A percentile compares a stretch with the other conserved stretches of the same genome.
phyloP scores from a whole-genome alignment of 1,139 yeast genomes.

The Pichia sp. region DNA sequence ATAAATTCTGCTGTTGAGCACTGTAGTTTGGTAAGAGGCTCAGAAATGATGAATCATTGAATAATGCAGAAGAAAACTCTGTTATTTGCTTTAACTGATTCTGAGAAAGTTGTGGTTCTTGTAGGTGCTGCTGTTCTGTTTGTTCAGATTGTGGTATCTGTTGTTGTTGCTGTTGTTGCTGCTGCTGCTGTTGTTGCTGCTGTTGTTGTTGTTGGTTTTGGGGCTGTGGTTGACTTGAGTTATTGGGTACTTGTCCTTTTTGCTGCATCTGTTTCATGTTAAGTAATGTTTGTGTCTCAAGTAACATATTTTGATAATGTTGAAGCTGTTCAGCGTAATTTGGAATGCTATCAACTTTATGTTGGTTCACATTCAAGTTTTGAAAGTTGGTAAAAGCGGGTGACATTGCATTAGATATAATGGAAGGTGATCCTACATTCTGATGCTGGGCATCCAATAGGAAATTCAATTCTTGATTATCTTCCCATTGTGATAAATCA shows the following conservation, averaged over 20 bases:
- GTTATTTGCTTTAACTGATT: too few species aligned
- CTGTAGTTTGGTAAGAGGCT: conserved; percentile 3
- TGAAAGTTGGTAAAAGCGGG: conserved; percentile 8
- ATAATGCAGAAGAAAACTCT: background rate
- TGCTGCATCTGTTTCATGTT: conserved; percentile 15
- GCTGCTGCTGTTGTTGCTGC: background rate
- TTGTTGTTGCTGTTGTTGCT: conserved; percentile 1
- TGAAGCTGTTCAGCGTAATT: conserved; percentile 27
- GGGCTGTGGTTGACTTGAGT: background rate
- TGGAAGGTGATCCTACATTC: conserved; percentile 16
- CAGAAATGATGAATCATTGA: conserved; percentile 5
- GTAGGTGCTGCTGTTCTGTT: background rate
- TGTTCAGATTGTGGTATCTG: background rate
- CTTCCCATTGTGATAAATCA: conserved; percentile 25
- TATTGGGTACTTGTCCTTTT: conserved; percentile 2
- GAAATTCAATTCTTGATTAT: conserved; percentile 23
- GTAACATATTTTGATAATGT: conserved; percentile 26
- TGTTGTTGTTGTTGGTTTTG: conserved; percentile 1
- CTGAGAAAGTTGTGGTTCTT: background rate
- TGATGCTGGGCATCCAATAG: conserved; percentile 17
- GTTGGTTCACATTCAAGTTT: background rate
- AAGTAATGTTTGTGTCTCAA: conserved; percentile 24
- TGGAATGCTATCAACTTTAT: conserved; percentile 18
- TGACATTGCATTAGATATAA: conserved; percentile 18
- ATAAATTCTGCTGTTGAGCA: conserved; percentile 7